Base-by-base conservation (phyloP, 2,329 filamentous ascomycete species). In the Monilinia polystroma region DNA sequence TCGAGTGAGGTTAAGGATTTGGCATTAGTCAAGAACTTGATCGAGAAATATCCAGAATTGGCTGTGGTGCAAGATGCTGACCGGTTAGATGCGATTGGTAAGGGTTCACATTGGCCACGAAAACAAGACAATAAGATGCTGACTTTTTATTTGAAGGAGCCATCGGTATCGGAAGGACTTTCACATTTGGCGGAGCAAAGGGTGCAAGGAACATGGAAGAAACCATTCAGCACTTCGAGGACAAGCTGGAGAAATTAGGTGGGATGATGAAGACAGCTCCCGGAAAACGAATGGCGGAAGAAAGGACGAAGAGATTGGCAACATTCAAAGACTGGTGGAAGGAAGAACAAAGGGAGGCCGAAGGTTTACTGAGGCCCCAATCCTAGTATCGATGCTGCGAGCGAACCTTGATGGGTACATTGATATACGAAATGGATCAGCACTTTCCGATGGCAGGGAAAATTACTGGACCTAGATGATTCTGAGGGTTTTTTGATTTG, bases 1-100 rank as follows among this genome's bases (percentile, higher is more conserved):
- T 89, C 88, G 1, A 84, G 85, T 71, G 93, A 97, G 78, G 81
- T 86, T 65, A 86, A 85, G 73, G 83, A 93, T 74, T 88, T 89
- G 0, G 79, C 78, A 7, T 78, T 79, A 16, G 87, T 92, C 11
- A 78, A 78, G 35, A 78, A 79, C 2, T 80, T 93, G 41, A 81
- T 96, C 20, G 76, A 77, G 11, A 76, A 79, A 45, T 82, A 91
- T 76, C 92, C 91, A 0, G 92, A 96, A 78, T 81, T 96, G 43
- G 93, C 87, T 0, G 85, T 97, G 62, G 93, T 98, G 51, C 94
- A 97, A 79, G 94, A 98, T 77, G 93, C 94, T 3, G 94, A 98
- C 80, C 84, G 94, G 12, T 81, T 98, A n/a, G 94, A 98, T 79
- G 92, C 94, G 5, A 89, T 98, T 67, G 58, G 58, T 60, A 49